Percentiles rank a stretch among this genome's conserved stretches.
These are phyloP conservation scores for Boletus rubroflammeus DNA, from an alignment of 768 basidiomycete species.

Conservation along the genomic window DNA sequence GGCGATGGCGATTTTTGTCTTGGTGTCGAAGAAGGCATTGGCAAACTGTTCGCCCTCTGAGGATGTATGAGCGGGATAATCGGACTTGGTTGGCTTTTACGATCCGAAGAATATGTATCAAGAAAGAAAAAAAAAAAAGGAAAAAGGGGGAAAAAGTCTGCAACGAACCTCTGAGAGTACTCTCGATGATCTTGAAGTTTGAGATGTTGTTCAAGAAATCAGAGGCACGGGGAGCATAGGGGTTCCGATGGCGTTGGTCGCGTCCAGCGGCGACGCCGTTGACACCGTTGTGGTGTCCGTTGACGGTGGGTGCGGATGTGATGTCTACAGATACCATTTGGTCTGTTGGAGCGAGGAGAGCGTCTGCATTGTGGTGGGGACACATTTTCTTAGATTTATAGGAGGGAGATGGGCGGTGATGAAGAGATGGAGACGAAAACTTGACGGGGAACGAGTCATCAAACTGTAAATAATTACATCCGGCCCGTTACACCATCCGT, in stretches of 20 bases:
- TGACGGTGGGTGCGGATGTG: conserved; percentile 34
- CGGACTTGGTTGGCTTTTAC: conserved; percentile 9
- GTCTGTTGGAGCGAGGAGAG: conserved; percentile 37
- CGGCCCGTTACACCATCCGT: conserved; percentile 48
- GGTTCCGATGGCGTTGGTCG: conserved; percentile 53
- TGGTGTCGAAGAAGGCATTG: conserved; percentile 99
- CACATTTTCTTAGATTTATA: conserved; percentile 35
- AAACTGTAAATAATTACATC: background rate
- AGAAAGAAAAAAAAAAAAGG: background rate
- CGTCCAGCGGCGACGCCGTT: conserved; percentile 36
- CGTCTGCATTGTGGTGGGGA: conserved; percentile 53
- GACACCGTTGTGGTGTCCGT: conserved; percentile 40
- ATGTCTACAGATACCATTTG: conserved; percentile 72
- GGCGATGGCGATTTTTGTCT: conserved; percentile 99
- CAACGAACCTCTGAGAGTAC: conserved; percentile 82
- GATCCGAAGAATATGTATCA: background rate
- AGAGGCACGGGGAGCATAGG: conserved; percentile 86
- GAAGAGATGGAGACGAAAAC: background rate
- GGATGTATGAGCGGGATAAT: conserved; percentile 10
- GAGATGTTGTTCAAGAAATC: conserved; percentile 91
- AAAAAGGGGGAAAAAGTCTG: background rate
- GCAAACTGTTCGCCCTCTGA: conserved; percentile 98
- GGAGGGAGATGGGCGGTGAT: background rate
- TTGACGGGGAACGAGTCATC: conserved; percentile 12
- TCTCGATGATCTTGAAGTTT: conserved; percentile 96